Evolutionary conservation across 2,329 filamentous ascomycete species (phyloP), one percentile per base, ranked within the genome.

Genomic region (Biscogniauxia marginata): DNA sequence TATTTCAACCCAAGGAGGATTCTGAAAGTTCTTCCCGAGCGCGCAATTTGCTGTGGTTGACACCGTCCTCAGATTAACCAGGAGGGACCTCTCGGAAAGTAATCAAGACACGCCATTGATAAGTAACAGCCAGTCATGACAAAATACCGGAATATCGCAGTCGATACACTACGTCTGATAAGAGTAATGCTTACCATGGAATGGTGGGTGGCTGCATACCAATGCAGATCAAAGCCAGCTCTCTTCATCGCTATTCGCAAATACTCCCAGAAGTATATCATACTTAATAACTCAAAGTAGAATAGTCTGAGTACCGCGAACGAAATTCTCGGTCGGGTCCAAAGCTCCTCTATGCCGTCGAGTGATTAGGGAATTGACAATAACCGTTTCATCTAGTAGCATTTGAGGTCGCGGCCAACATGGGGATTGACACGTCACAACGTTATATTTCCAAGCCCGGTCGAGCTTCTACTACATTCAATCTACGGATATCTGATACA

Each of bases 171-270:
- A 30, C 30, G 30, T 34, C 54, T 56, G 56, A 59, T 58, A 54
- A 61, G 34, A 57, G 55, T 54, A 55, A 58, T 55, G 59, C 44
- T 20, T 39, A 61, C 46, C 48, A 34, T 61, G 61, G 58, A 61
- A 63, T 59, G 56, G 55, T 59, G 62, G 62, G 60, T 58, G 46
- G 58, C 52, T 62, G 60, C 62, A 64, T 62, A 46, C 23, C 25
- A 57, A 46, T 52, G 54, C 56, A 61, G 58, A 54, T 62, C 56
- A 54, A 61, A 9, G 56, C 55, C 52, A 53, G 55, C 60, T 55
- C 59, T 57, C 59, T 60, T 62, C 51, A 52, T 59, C 53, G 53
- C 53, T 54, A 21, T 46, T 55, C 59, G 54, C 57, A 58, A 55
- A 9, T 30, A 22, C 46, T 23, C 54, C n/a, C 49, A 59, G 49